Conservation (phyloP, 495 filamentous ascomycete species). For the Podospora sp. region DNA sequence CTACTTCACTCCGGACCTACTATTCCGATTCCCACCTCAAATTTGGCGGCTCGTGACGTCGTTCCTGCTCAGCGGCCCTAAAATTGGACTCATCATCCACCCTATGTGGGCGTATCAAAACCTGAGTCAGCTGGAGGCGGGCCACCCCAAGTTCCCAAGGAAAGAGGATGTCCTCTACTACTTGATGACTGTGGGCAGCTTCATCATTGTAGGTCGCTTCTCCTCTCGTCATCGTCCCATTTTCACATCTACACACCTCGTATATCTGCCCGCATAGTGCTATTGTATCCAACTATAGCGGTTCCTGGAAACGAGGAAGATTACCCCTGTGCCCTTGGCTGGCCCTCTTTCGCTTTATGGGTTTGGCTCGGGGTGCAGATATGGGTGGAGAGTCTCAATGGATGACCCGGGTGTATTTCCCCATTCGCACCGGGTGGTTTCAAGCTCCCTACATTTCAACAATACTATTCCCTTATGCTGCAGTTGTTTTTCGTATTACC, state of each 20-base stretch:
- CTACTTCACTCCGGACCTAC: conserved; percentile 56
- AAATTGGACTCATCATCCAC: conserved; percentile 73
- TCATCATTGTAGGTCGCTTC: conserved; percentile 49
- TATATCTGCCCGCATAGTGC: conserved; percentile 94
- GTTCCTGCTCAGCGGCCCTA: conserved; percentile 70
- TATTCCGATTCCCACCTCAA: conserved; percentile 66
- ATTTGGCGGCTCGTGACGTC: conserved; percentile 61
- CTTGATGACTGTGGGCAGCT: conserved; percentile 43
- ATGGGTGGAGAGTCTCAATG: conserved; percentile 85
- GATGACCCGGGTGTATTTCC: conserved; percentile 72
- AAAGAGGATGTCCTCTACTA: conserved; percentile 56
- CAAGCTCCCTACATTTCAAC: conserved; percentile 80
- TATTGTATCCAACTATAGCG: conserved; percentile 73
- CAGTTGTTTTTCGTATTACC: not conserved
- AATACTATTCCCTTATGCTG: conserved; percentile 12
- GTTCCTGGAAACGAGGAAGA: conserved; percentile 99
- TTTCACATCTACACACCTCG: conserved; percentile 58
- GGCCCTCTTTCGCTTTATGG: conserved; percentile 76
- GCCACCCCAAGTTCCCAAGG: conserved; percentile 44
- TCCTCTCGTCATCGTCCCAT: conserved; percentile 11
- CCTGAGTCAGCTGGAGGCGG: conserved; percentile 46
- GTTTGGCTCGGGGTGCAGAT: conserved; percentile 74
- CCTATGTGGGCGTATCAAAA: conserved; percentile 68
- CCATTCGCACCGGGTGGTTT: conserved; percentile 70
- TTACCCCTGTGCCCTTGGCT: conserved; percentile 72